Conservation (phyloP, 345 rosid genomes). For the Heritiera fomes region DNA sequence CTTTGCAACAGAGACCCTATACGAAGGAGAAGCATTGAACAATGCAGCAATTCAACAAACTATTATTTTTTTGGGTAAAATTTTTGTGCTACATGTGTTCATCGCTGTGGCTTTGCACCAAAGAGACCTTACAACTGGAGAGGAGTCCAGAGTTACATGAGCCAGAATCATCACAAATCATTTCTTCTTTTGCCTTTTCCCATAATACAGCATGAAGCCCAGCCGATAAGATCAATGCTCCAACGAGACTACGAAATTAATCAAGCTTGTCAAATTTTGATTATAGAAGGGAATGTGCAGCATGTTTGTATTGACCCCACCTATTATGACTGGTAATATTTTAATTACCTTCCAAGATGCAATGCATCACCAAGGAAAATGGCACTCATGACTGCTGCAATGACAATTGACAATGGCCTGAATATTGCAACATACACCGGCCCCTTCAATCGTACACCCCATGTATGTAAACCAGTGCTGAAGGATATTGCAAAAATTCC, state of each 20-base stretch:
- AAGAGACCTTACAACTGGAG: slow-evolving; percentile 43
- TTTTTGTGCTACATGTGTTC: slow-evolving; percentile 29
- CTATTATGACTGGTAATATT: too few species aligned
- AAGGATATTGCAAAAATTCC: not conserved
- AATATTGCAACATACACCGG: slow-evolving; percentile 45
- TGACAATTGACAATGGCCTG: slow-evolving; percentile 42
- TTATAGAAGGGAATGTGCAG: not conserved
- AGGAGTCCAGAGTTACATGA: slow-evolving; percentile 14
- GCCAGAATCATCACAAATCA: slow-evolving; percentile 25
- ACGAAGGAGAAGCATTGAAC: too few species aligned
- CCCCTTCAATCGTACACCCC: slow-evolving; percentile 43
- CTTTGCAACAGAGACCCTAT: too few species aligned
- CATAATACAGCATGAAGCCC: slow-evolving; percentile 85
- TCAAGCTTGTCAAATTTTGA: not conserved
- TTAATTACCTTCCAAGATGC: slow-evolving; percentile 41
- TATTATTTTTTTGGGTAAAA: too few species aligned
- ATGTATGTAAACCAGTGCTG: slow-evolving; percentile 27
- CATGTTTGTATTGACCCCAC: too few species aligned
- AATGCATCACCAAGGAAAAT: slow-evolving; percentile 42
- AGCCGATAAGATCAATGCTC: slow-evolving; percentile 61
- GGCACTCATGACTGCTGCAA: slow-evolving; percentile 36
- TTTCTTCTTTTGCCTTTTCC: slow-evolving; percentile 71
- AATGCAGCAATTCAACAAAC: too few species aligned
- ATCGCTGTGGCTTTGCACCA: slow-evolving; percentile 49
- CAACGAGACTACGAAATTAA: slow-evolving; percentile 46